Conservation (phyloP, 305 asterid species). For the Caryopteris hybrid region DNA sequence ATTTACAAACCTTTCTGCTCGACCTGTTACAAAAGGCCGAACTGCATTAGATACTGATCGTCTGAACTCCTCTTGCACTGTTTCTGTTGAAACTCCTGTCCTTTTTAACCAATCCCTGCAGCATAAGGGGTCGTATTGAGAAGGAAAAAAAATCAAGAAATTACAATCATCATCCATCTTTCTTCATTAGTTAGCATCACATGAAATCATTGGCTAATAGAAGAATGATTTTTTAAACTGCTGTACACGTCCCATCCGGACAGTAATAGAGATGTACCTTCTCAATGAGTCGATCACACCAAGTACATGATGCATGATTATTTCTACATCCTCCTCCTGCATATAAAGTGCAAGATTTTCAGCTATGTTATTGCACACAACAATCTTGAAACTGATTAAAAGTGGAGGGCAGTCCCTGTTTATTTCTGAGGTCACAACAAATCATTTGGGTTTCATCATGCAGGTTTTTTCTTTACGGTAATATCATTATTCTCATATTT, state of each 20-base stretch:
- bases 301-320: constrained; percentile 61
- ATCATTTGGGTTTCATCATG: no score
- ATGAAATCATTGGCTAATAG: no score
- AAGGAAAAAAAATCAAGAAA: neutral
- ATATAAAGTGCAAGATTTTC: constrained; percentile 2
- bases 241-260: neutral
- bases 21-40: constrained; percentile 53
- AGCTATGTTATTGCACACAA: no score
- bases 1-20: constrained; percentile 53
- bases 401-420: no score
- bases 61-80: constrained; percentile 40
- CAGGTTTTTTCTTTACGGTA: no score
- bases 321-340: constrained; percentile 75
- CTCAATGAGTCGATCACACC: constrained; percentile 65
- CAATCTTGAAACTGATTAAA: no score
- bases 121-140: neutral
- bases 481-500: no score
- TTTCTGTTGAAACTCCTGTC: constrained; percentile 27
- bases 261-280: constrained; percentile 41
- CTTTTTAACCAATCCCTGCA: constrained; percentile 51
- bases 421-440: no score
- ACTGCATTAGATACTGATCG: constrained; percentile 44
- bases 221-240: neutral
- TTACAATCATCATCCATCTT: neutral
- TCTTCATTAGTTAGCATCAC: neutral